Conservation (phyloP, 1,284 basidiomycete genomes). For the Pseudozyma sp. region DNA sequence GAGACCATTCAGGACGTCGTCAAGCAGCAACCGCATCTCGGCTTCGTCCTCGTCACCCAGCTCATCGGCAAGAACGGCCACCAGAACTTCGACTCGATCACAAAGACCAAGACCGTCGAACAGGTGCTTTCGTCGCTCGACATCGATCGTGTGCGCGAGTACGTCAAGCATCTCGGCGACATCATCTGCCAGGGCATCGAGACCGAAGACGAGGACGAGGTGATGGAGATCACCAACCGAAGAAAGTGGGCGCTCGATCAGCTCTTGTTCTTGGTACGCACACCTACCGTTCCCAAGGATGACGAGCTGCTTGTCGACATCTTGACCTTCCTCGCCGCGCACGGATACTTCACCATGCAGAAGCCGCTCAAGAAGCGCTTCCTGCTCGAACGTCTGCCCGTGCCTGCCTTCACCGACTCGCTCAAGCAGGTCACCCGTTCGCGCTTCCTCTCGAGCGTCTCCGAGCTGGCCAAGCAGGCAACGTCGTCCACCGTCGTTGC, state of each 20-base stretch:
- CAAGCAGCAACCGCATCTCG: constrained; percentile 80
- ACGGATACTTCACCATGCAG: constrained; percentile 81
- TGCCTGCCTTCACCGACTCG: constrained; percentile 79
- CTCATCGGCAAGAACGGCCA: constrained; percentile 87
- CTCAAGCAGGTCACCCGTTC: constrained; percentile 77
- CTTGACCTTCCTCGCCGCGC: constrained; percentile 83
- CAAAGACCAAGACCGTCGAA: constrained; percentile 92
- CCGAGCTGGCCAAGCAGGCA: constrained; percentile 78
- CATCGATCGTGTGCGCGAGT: constrained; percentile 79
- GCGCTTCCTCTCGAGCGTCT: constrained; percentile 80
- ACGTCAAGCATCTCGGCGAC: constrained; percentile 76
- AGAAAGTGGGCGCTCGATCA: constrained; percentile 87
- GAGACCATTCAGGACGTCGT: constrained; percentile 81
- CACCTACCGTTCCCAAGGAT: constrained; percentile 81
- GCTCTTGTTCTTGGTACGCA: constrained; percentile 81
- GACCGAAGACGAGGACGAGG: constrained; percentile 38
- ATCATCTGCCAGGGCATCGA: constrained; percentile 32
- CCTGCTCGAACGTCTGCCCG: constrained; percentile 70
- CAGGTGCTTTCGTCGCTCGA: constrained; percentile 83
- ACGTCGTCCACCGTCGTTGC: constrained; percentile 50
- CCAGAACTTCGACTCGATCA: constrained; percentile 89
- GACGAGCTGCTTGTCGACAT: constrained; percentile 81
- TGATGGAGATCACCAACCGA: constrained; percentile 43
- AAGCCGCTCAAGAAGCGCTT: constrained; percentile 81
- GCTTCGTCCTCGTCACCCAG: constrained; percentile 86